These are phyloP conservation scores for Pleurotus tuber-regium DNA, from an alignment of 768 basidiomycete genomes.

Conservation along the genomic window DNA sequence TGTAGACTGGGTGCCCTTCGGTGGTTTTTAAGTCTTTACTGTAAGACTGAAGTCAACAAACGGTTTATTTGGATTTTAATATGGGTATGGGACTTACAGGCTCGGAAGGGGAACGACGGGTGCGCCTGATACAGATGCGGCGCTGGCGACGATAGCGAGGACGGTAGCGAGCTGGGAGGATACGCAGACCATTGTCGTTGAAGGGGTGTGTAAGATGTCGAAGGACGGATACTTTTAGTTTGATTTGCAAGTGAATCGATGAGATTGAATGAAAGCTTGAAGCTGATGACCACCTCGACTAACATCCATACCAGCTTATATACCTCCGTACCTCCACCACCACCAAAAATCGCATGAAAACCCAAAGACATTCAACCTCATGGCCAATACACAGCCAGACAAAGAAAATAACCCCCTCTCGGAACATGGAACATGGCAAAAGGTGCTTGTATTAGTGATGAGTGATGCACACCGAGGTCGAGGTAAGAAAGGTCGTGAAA, in stretches of 20 bases:
- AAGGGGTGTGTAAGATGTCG: no score
- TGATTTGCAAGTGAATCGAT: background rate
- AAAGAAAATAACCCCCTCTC: background rate
- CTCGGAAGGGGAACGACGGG: background rate
- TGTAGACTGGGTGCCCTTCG: slow-evolving; percentile 5
- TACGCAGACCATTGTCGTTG: background rate
- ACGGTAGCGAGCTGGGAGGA: slow-evolving; percentile 6
- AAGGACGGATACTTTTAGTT: background rate
- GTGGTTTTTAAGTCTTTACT: background rate
- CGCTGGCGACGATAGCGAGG: slow-evolving; percentile 1
- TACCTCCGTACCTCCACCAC: background rate
- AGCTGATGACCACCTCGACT: background rate
- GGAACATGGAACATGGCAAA: background rate
- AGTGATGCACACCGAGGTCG: background rate
- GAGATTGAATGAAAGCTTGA: background rate
- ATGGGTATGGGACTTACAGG: background rate
- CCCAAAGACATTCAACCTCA: background rate
- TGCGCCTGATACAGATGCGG: background rate
- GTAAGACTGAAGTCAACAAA: background rate
- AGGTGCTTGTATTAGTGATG: background rate
- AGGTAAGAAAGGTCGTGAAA: background rate
- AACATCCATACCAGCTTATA: background rate
- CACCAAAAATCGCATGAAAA: background rate
- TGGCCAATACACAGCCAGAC: background rate
- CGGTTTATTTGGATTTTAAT: background rate